Percentiles rank a stretch among this genome's conserved stretches.
phyloP scores from a whole-genome alignment of 163 green algal species.

The Botryococcus braunii region DNA sequence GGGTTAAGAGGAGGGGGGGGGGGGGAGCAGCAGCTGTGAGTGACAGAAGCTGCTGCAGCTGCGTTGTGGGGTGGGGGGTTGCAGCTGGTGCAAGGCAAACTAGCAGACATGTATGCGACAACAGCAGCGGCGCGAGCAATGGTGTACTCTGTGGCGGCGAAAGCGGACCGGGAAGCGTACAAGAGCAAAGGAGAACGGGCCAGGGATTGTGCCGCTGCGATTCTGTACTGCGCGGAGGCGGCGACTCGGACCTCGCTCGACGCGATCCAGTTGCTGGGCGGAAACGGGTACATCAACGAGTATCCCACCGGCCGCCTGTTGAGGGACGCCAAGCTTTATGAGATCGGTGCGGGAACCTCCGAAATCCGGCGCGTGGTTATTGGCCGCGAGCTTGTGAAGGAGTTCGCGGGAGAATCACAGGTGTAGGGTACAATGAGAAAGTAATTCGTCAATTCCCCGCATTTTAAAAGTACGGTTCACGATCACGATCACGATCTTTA shows the following conservation, averaged over 20 bases:
- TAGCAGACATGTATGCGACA: conserved; percentile 88
- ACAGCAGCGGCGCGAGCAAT: conserved; percentile 48
- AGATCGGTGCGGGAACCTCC: conserved; percentile 81
- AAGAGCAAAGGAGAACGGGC: conserved; percentile 15
- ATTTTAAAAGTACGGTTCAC: too few species aligned
- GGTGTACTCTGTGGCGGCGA: conserved; percentile 40
- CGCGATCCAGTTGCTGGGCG: conserved; percentile 83
- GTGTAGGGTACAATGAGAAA: too few species aligned
- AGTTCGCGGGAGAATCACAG: too few species aligned
- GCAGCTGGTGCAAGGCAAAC: conserved; percentile 74
- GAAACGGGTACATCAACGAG: conserved; percentile 93
- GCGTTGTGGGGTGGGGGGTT: too few species aligned
- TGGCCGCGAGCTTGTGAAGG: conserved; percentile 72
- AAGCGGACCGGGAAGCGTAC: conserved; percentile 43
- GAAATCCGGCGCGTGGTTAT: conserved; percentile 88
- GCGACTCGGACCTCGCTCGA: conserved; percentile 79
- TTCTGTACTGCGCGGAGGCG: conserved; percentile 74
- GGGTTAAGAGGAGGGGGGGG: too few species aligned
- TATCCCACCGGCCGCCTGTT: conserved; percentile 78
- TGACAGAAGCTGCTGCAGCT: too few species aligned
- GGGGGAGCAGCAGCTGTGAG: too few species aligned
- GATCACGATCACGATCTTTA: too few species aligned
- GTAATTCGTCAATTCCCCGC: too few species aligned
- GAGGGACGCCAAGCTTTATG: conserved; percentile 91
- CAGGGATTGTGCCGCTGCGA: conserved; percentile 81